Conservation (phyloP, 2,329 filamentous ascomycete genomes). For the Cryphonectria naterciae region DNA sequence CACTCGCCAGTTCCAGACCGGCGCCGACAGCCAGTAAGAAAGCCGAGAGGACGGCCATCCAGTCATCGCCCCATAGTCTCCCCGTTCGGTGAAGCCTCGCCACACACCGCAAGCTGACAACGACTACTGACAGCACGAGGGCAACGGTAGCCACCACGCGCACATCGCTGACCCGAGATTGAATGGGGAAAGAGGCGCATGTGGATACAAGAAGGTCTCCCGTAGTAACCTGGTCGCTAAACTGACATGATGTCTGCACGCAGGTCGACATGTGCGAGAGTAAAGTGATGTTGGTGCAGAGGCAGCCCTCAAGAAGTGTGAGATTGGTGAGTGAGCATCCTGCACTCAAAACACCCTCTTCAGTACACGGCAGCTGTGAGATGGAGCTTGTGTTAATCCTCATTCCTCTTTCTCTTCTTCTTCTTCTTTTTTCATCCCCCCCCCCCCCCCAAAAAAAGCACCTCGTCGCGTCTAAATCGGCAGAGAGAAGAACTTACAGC, state of each 20-base stretch:
- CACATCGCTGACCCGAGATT: neutral
- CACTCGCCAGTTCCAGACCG: slow-evolving; percentile 5
- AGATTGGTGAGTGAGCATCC: neutral
- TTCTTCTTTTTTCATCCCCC: no score
- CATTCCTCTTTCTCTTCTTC: neutral
- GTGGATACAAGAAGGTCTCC: neutral
- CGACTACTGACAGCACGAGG: neutral
- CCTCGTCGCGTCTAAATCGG: neutral
- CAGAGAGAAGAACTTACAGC: neutral
- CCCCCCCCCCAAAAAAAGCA: no score
- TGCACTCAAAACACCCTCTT: neutral
- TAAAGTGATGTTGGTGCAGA: slow-evolving; percentile 1
- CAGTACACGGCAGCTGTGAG: neutral
- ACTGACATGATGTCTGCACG: neutral
- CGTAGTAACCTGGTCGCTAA: slow-evolving; percentile 1
- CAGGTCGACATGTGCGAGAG: neutral
- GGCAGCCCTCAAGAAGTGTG: neutral
- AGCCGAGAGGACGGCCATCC: neutral
- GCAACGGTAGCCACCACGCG: neutral
- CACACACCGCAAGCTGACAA: slow-evolving; percentile 1
- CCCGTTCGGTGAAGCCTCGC: neutral
- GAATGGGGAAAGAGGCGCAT: neutral
- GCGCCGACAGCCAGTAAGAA: neutral
- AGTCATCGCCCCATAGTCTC: neutral
- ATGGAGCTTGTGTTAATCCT: neutral